These are phyloP conservation scores for Osmanthus fragrans DNA, from an alignment of 257 asterid species.

Conservation along the genomic window DNA sequence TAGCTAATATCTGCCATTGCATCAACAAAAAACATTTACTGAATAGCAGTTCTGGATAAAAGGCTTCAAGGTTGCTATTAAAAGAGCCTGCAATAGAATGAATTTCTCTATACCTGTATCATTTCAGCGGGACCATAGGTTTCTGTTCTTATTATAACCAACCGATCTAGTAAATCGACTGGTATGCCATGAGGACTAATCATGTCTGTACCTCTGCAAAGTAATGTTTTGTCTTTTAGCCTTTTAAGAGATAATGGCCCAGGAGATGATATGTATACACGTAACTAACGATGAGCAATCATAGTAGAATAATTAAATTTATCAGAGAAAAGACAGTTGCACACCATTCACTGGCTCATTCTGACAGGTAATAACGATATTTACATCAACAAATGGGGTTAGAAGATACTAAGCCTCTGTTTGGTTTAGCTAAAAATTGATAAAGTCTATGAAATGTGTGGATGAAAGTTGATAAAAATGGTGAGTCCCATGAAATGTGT, in stretches of 20 bases:
- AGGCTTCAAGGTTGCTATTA: neutral
- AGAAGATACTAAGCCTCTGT: neutral
- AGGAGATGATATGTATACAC: neutral
- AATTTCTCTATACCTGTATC: slow-evolving; percentile 63
- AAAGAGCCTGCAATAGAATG: neutral
- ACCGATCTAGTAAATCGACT: slow-evolving; percentile 83
- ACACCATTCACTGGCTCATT: too few relatives aligned
- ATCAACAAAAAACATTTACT: slow-evolving; percentile 6
- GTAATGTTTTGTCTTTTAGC: neutral
- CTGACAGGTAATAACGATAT: neutral
- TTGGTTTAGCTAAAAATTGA: too few relatives aligned
- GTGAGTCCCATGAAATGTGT: too few relatives aligned
- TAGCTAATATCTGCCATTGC: slow-evolving; percentile 73
- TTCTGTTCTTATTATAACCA: slow-evolving; percentile 86
- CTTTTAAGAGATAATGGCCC: neutral
- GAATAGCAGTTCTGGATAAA: neutral
- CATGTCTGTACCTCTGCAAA: slow-evolving; percentile 91
- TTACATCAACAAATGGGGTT: neutral
- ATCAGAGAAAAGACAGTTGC: neutral
- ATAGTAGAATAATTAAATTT: too few relatives aligned
- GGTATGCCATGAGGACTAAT: slow-evolving; percentile 96
- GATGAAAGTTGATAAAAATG: too few relatives aligned
- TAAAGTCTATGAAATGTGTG: too few relatives aligned
- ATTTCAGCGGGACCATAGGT: slow-evolving; percentile 97
- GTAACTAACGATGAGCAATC: too few relatives aligned